These are phyloP conservation scores for Boletus sp. DNA, from an alignment of 1,284 basidiomycete genomes.

Conservation along the genomic window DNA sequence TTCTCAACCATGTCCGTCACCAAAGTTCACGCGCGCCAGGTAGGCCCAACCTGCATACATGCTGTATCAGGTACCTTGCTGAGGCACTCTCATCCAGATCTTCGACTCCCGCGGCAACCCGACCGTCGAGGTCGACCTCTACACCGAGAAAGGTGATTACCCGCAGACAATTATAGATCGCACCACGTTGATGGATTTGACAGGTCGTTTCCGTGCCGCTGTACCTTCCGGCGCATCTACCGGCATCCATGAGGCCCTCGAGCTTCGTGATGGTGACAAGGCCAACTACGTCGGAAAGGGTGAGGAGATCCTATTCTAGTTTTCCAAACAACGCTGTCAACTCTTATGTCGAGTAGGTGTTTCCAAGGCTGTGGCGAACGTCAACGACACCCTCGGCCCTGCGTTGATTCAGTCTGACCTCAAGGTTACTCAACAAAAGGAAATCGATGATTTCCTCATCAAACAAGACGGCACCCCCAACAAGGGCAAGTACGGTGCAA, in stretches of 20 bases:
- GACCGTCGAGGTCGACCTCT: slow-evolving; percentile 92
- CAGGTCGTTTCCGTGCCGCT: slow-evolving; percentile 91
- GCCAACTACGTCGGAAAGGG: slow-evolving; percentile 94
- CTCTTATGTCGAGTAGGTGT: slow-evolving; percentile 59
- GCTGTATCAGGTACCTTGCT: slow-evolving; percentile 8
- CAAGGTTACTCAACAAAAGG: slow-evolving; percentile 89
- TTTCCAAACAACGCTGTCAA: not conserved
- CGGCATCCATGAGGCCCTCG: slow-evolving; percentile 97
- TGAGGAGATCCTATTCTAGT: slow-evolving; percentile 31
- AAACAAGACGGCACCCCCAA: slow-evolving; percentile 97
- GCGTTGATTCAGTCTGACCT: slow-evolving; percentile 85
- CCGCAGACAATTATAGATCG: slow-evolving; percentile 1
- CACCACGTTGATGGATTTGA: slow-evolving; percentile 8
- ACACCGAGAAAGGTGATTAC: slow-evolving; percentile 77
- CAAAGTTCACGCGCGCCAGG: slow-evolving; percentile 87
- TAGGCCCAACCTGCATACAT: slow-evolving; percentile 33
- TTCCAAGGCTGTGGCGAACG: slow-evolving; percentile 89
- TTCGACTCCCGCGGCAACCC: slow-evolving; percentile 97
- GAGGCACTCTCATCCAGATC: slow-evolving; percentile 55
- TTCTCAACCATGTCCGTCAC: slow-evolving; percentile 74
- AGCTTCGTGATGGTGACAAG: slow-evolving; percentile 97
- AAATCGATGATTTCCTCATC: slow-evolving; percentile 98
- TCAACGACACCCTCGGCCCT: slow-evolving; percentile 90
- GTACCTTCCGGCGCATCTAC: slow-evolving; percentile 99
- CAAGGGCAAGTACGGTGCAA: slow-evolving; percentile 99